Base-by-base conservation (phyloP, 1,284 basidiomycete genomes). In the Naganishia cerealis region DNA sequence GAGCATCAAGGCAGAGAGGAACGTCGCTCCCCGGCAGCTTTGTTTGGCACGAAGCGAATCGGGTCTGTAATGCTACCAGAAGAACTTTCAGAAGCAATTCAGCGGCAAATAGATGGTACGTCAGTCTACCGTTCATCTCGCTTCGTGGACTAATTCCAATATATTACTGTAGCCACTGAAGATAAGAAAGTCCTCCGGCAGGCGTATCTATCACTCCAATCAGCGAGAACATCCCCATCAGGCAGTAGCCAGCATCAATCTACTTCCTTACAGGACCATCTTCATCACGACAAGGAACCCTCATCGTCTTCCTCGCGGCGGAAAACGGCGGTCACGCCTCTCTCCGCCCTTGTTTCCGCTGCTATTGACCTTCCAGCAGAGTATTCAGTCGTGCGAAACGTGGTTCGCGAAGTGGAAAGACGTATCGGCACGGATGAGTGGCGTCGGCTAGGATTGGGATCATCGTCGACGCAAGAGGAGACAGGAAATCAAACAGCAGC, bases 21-120 rank as follows among this genome's bases (percentile, higher is more conserved):
- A 54, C 81, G 89, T 67, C 89, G 90, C 75, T 91, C 90, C 26
- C 90, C 91, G 59, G 91, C 91, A 36, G 90, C 91, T 24, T 79
- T 83, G 15, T 89, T 91, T 77, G 92, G 91, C 18, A 89, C 88
- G 72, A 85, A 87, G 71, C 79, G 83, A 38, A 84, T 91, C 61
- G 89, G 90, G 9, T 81, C 86, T 66, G 85, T 91, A 13, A 81
- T 88, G 10, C 75, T 94, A 12, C 88, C 91, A 1, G 77, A 84
- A 12, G 87, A 91, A 76, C 82, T 94, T 13, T 70, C 74, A 12
- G 69, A 75, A 24, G 73, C 75, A 8, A 76, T 83, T 10, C 72
- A 76, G 57, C 66, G 67, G 0, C 73, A 79, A 33, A 76, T 83
- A 21, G 71, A 76, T 40, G 72, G 81, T 82, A 69, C 65, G 78